These are phyloP conservation scores for Mortierella sp. DNA, from an alignment of 371 early-diverging fungal genomes.

Conservation along the genomic window DNA sequence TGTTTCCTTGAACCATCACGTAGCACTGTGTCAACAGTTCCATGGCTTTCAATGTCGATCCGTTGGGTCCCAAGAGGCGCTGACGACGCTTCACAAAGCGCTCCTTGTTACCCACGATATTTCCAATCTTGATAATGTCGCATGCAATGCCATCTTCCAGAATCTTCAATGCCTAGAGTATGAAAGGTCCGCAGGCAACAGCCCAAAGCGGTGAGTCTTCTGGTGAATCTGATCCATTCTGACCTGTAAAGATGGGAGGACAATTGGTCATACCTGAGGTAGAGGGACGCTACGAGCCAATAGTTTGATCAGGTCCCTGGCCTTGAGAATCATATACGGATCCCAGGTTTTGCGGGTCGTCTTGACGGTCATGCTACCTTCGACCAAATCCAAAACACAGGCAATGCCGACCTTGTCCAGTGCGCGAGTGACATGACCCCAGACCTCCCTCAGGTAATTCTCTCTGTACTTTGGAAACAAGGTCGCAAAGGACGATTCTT, in stretches of 20 bases:
- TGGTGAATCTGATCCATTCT: not conserved
- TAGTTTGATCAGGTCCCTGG: constrained; percentile 96
- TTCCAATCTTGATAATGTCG: constrained; percentile 98
- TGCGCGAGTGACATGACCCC: constrained; percentile 94
- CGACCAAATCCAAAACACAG: constrained; percentile 94
- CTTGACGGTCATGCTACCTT: constrained; percentile 97
- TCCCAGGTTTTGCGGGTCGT: constrained; percentile 98
- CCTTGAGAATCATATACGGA: constrained; percentile 97
- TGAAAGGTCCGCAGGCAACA: not conserved
- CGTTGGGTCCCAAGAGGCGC: constrained; percentile 97
- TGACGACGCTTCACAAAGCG: constrained; percentile 98
- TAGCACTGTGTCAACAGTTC: constrained; percentile 97
- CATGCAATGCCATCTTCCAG: constrained; percentile 95
- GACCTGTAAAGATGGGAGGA: too few species aligned
- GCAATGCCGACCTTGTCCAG: constrained; percentile 91
- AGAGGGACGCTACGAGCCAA: constrained; percentile 96
- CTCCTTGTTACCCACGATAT: constrained; percentile 94
- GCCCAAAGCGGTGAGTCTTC: not conserved
- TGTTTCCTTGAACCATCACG: constrained; percentile 98
- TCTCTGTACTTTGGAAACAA: constrained; percentile 99
- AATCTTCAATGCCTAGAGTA: constrained; percentile 79
- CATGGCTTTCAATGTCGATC: constrained; percentile 98
- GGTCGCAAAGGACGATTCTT: constrained; percentile 97
- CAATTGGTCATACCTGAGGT: constrained; percentile 84
- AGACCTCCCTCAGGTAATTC: constrained; percentile 92